Percentiles rank a stretch among this genome's conserved stretches.
phyloP scores from a whole-genome alignment of 306 rosid species.

The Hylodesmum podocarpum region DNA sequence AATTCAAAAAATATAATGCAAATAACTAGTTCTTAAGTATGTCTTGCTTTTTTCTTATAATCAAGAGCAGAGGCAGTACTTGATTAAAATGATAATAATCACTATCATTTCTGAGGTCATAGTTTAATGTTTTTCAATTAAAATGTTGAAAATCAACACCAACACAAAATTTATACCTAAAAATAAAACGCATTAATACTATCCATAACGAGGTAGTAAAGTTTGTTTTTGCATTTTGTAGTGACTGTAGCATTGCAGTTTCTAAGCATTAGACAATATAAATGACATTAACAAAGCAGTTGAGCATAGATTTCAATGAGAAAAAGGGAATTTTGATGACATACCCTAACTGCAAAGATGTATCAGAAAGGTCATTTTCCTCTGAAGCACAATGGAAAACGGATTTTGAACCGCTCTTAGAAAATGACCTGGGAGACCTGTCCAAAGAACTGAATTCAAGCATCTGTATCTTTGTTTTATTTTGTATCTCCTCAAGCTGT shows the following conservation, averaged over 20 bases:
- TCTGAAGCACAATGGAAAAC: constrained; percentile 31
- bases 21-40: no score
- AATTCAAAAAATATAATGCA: no score
- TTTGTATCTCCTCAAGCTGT: constrained; percentile 49
- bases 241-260: neutral
- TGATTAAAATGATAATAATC: no score
- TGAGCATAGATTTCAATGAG: neutral
- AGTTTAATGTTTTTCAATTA: neutral
- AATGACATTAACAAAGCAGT: neutral
- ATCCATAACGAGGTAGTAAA: neutral
- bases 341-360: constrained; percentile 69
- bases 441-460: constrained; percentile 38
- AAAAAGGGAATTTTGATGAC: constrained; percentile 6
- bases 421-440: constrained; percentile 35
- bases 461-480: constrained; percentile 31
- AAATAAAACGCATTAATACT: neutral
- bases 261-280: neutral
- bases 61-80: no score
- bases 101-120: neutral
- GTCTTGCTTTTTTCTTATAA: no score
- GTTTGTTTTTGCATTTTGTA: neutral
- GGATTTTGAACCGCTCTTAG: constrained; percentile 29
- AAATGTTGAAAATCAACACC: neutral
- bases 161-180: neutral
- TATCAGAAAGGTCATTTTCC: constrained; percentile 55